Percentiles rank a stretch among this genome's conserved stretches.
Conservation (phyloP, 305 asterid genomes). For the Ajuga reptans region DNA sequence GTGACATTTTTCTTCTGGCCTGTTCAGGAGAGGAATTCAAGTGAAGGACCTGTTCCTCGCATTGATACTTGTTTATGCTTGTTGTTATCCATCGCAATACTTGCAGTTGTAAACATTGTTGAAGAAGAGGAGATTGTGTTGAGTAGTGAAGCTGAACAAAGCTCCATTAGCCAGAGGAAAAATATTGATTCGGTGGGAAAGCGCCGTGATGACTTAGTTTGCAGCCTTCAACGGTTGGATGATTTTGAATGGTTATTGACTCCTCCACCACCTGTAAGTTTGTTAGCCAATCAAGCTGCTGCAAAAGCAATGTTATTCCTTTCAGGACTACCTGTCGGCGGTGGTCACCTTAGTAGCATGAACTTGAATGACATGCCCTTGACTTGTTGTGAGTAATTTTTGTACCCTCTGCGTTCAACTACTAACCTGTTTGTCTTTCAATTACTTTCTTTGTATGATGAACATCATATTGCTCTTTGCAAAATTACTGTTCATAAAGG, state of each 20-base stretch:
- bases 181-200: conserved; percentile 44
- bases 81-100: conserved; percentile 72
- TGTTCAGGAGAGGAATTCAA: conserved; percentile 74
- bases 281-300: conserved; percentile 94
- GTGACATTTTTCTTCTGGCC: conserved; percentile 23
- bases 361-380: conserved; percentile 73
- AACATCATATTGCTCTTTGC: conserved; percentile 16
- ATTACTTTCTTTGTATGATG: conserved; percentile 9
- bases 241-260: conserved; percentile 84
- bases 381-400: conserved; percentile 64
- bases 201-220: conserved; percentile 64
- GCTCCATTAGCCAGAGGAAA: conserved; percentile 36
- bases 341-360: conserved; percentile 77
- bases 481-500: background rate
- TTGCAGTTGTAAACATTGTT: conserved; percentile 64
- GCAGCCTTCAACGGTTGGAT: conserved; percentile 68
- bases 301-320: conserved; percentile 85
- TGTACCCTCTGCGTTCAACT: conserved; percentile 12
- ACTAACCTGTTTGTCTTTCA: background rate
- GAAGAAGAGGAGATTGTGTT: conserved; percentile 65
- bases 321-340: conserved; percentile 64
- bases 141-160: conserved; percentile 38
- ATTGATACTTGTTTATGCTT: conserved; percentile 83
- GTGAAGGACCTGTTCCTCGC: conserved; percentile 91
- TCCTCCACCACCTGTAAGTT: conserved; percentile 67